These are phyloP conservation scores for Cutaneotrichosporon mucoides DNA, from an alignment of 1,284 basidiomycete genomes.

Conservation along the genomic window DNA sequence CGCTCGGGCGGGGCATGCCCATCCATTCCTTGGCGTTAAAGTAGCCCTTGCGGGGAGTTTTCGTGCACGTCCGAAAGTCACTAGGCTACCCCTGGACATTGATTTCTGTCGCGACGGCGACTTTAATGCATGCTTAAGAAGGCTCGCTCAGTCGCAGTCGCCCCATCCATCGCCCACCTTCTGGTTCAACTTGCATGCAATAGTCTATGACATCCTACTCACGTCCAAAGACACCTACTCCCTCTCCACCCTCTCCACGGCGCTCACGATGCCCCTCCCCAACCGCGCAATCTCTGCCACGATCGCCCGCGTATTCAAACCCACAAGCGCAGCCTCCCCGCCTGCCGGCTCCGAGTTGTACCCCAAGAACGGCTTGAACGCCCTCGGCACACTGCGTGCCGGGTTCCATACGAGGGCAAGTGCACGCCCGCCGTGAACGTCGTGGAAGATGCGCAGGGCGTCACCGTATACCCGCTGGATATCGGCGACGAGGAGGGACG, in stretches of 20 bases:
- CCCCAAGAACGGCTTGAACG: constrained; percentile 78
- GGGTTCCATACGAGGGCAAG: constrained; percentile 89
- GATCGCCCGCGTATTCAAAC: constrained; percentile 66
- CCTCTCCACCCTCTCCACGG: constrained; percentile 38
- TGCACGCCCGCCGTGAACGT: constrained; percentile 70
- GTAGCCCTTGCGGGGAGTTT: too few species aligned
- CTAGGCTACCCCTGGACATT: too few species aligned
- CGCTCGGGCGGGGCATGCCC: too few species aligned
- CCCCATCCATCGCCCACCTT: too few species aligned
- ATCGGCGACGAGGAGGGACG: constrained; percentile 63
- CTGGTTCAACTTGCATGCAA: too few species aligned
- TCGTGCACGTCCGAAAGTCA: too few species aligned
- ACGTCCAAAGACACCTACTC: too few species aligned
- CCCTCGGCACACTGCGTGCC: constrained; percentile 41
- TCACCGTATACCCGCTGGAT: constrained; percentile 68
- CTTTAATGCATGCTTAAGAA: too few species aligned
- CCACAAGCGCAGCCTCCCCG: constrained; percentile 58
- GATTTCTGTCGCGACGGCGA: too few species aligned
- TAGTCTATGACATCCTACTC: too few species aligned
- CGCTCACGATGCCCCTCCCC: constrained; percentile 65
- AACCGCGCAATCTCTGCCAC: constrained; percentile 74
- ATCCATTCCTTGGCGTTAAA: too few species aligned
- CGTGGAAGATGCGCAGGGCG: constrained; percentile 78
- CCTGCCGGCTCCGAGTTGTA: constrained; percentile 57
- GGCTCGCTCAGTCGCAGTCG: too few species aligned